Percentiles rank a stretch among this genome's conserved stretches.
Evolutionary conservation across 202 grass and related monocot genomes (phyloP).

Genomic region (Schoenoplectus triqueter): DNA sequence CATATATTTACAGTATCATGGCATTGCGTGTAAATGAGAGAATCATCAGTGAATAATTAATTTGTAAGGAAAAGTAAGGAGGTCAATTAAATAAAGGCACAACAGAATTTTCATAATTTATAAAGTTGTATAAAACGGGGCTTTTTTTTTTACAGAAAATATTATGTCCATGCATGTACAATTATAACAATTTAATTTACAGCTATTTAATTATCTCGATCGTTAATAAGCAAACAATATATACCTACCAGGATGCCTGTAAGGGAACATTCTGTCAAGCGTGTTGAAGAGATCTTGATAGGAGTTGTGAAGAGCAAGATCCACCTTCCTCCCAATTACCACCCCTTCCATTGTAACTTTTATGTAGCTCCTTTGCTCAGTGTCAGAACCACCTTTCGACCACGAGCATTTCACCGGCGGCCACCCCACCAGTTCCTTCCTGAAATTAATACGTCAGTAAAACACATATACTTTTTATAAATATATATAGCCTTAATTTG

Average conservation of each 20-base stretch:
- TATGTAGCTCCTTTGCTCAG: slow-evolving; percentile 45
- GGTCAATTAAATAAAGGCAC: background rate
- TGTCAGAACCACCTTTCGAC: background rate
- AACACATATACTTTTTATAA: background rate
- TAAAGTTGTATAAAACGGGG: background rate
- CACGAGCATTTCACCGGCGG: slow-evolving; percentile 63
- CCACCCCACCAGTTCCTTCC: slow-evolving; percentile 69
- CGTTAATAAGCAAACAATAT: background rate
- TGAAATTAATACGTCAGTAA: background rate
- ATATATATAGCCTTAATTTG: background rate
- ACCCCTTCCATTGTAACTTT: slow-evolving; percentile 89
- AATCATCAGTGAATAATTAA: background rate
- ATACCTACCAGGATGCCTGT: background rate
- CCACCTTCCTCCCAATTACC: slow-evolving; percentile 77
- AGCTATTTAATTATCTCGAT: background rate
- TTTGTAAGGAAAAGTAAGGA: background rate
- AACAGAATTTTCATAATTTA: background rate
- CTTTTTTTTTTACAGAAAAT: background rate
- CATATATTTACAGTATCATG: background rate
- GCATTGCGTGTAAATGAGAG: too few species aligned
- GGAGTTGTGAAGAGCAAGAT: slow-evolving; percentile 57
- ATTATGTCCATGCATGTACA: background rate
- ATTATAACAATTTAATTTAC: background rate
- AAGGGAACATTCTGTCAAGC: slow-evolving; percentile 63
- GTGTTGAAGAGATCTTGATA: slow-evolving; percentile 61